Base-by-base conservation (phyloP, 805 yeast genomes). In the Wickerhamomyces hampshirensis region DNA sequence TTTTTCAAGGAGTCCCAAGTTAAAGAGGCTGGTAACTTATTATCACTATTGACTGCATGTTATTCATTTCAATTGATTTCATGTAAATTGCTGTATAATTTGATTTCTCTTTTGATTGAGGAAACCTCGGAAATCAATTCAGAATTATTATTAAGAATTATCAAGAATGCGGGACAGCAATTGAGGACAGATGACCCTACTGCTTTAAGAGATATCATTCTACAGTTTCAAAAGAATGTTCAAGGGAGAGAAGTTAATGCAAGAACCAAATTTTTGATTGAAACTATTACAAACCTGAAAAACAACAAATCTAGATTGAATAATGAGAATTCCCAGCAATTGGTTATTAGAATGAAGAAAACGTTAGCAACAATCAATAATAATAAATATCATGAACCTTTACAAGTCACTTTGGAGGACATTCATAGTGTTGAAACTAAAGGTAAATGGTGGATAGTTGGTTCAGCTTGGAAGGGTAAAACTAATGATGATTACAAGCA, bases 381-480 rank as follows among this genome's bases (percentile, higher is more conserved):
- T 13, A 62, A 63, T 26, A 71, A 71, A 30, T 55, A 60, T 18
- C 62, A 65, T 26, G 98, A 93, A 37, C 84, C 98, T 2, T 68
- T 93, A 18, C 87, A 84, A 47, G 98, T 93, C 0, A 65, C 85
- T 3, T 64, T 91, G 15, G 80, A 77, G 31, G 99, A 93, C 62
- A 87, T 93, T 39, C 77, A 74, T 33, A 77, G 75, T 42, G 71
- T 86, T 17, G 84, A 81, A 11, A 75, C 81, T 1, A 77, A 78
- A 46, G 99, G 99, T 39, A 93, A 91, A 60, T 93, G 99, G 99
- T 93, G 99, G 99, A 68, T 93, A 23, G 91, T 93, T 21, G 99
- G 99, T 33, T 85, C 98, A 1, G 96, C 98, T 0, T 93, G 97
- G 96, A 85, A 78, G 52, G 96, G 96, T 3, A 63, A 66, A 37